These are phyloP conservation scores for Ascochyta rabiei DNA, from an alignment of 2,329 filamentous ascomycete genomes.

Conservation along the genomic window DNA sequence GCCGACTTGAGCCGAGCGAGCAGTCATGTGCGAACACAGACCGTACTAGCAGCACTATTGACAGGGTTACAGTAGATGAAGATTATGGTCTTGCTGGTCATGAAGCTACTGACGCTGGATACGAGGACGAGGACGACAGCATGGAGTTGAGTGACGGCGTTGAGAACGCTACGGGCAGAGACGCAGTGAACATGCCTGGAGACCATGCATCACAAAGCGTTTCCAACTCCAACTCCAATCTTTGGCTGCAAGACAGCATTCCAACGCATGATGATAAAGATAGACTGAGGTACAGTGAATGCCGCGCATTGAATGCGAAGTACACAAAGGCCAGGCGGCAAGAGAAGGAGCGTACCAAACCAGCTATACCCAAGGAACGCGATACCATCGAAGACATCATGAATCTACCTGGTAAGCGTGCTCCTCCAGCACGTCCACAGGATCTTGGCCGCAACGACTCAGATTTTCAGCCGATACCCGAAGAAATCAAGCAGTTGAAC, in stretches of 20 bases:
- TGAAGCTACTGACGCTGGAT: slow-evolving; percentile 17
- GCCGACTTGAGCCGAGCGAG: not conserved
- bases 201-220: not conserved
- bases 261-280: slow-evolving; percentile 5
- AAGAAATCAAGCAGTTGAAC: not conserved
- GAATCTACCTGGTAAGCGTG: not conserved
- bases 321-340: not conserved
- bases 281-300: not conserved
- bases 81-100: not conserved
- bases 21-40: not conserved
- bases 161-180: not conserved
- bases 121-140: slow-evolving; percentile 26
- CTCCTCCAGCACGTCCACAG: not conserved
- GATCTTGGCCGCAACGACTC: not conserved
- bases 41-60: not conserved
- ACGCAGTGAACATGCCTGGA: not conserved
- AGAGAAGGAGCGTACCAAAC: not conserved
- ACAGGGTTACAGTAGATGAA: not conserved
- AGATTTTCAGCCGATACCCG: not conserved
- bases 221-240: not conserved
- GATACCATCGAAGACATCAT: not conserved
- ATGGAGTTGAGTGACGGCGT: slow-evolving; percentile 23
- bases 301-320: not conserved
- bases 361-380: too few relatives aligned
- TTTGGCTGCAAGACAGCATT: slow-evolving; percentile 1